Base-by-base conservation (phyloP, 768 basidiomycete species). In the Pulveroboletus sp. region DNA sequence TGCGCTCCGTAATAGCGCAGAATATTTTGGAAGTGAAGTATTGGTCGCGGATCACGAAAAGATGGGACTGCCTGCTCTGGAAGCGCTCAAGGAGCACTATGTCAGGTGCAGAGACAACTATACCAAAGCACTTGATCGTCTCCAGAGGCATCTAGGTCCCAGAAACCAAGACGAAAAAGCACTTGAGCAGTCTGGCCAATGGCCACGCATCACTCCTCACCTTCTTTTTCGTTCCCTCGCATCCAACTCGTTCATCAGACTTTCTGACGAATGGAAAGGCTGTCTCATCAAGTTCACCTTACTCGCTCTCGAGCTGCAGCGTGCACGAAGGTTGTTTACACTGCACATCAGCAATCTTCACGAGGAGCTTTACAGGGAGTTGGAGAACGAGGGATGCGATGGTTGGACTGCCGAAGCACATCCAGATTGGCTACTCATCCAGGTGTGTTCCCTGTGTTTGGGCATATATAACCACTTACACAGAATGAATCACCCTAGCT, bases 401-500 rank as follows among this genome's bases (percentile, higher is more conserved):
- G 40, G 45, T 8, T 46, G 45, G 45, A 9, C 31, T 23, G 37
- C 21, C 0, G 21, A 38, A 13, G 4, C 20, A n/a, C 31, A 31
- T 32, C 45, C 45, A 5, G 45, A 47, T n/a, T 47, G 45, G 45
- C 13, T 47, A 19, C 32, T 47, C 2, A 40, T 47, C 4, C 45
- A 47, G 31, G 45, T 40, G 11, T 8, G 37, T 40, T 20, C 19
- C 14, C 2, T 16, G 3, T 23, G 4, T 16, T 20, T 43, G 10
- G 2, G 33, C 23, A 1, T 8, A 21, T 19, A 17, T 19, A 27
- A 6, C 10, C 17, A 13, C 11, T 44, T 4, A 44, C 6, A 12
- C n/a, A 16, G 5, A n/a, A n/a, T n/a, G n/a, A n/a, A n/a, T n/a
- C 10, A 31, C 13, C 5, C 23, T 25, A 79, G 78, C 67, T 80